Base-by-base conservation (phyloP, 2,329 filamentous ascomycete genomes). In the Beauveria scarabaeidicola region DNA sequence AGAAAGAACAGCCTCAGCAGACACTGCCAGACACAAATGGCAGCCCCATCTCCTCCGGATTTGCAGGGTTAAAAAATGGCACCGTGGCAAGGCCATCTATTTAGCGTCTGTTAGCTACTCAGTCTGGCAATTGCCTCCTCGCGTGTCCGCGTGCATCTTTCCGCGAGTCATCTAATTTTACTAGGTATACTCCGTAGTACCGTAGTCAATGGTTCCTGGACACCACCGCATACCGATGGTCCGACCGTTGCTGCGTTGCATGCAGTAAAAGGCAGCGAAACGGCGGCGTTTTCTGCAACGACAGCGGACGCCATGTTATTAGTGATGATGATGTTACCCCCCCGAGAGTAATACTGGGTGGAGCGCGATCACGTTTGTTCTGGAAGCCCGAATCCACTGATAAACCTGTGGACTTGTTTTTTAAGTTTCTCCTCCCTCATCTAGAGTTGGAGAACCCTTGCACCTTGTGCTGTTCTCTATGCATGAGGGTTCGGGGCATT, bases 311-410 rank as follows among this genome's bases (percentile, higher is more conserved):
- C 32, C 50, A 52, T 40, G 50, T 25, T n/a, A 36, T n/a, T n/a
- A n/a, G n/a, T n/a, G n/a, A n/a, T n/a, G n/a, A n/a, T n/a, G n/a
- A n/a, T n/a, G n/a, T n/a, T n/a, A n/a, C n/a, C 40, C 52, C 25
- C 40, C 9, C 47, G 13, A 17, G 15, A 17, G 11, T 19, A 51
- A 11, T 15, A 5, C 17, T 10, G 25, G 25, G 52, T 27, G 25
- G 52, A 29, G n/a, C 38, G 52, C 8, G 36, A 5, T 15, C 25
- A 40, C 52, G 17, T 32, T 32, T 44, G 52, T 55, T 55, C 52
- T 55, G 52, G 52, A 46, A 54, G 52, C 23, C n/a, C 9, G 15
- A 32, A 46, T 46, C 52, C 52, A 55, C 52, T 55, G 52, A 55
- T 55, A 55, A 46, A 21, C 52, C n/a, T 55, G 6, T 13, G n/a